Evolutionary conservation across 495 filamentous ascomycete genomes (phyloP), one percentile per base, ranked within the genome.

Genomic region (Cercophora scortea): DNA sequence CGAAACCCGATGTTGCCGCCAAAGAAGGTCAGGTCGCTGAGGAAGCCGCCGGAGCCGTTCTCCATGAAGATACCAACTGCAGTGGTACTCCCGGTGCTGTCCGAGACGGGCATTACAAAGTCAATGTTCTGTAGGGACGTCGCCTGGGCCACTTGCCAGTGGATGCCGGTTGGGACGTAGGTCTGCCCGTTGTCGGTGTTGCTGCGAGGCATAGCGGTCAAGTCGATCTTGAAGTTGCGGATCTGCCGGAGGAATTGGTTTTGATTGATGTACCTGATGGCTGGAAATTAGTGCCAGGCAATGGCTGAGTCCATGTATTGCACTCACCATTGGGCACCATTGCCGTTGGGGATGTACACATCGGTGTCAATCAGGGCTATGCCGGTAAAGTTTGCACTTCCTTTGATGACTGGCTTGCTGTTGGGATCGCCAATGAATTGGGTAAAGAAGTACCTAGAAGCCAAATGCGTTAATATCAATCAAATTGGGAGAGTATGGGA

Each of bases 211-310:
- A 85, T 79, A 11, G 71, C 77, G 38, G 81, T 88, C 32, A 89
- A 69, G 65, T 96, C 92, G 64, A 97, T 84, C 54, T 88, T 75
- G 59, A 97, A 85, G 72, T 97, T 96, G 66, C 92, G 88, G 56
- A 96, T 74, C 60, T 92, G 86, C 19, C 92, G 88, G 77, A 87
- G 95, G 77, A 97, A 97, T 73, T 95, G 93, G 78, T 95, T 97
- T n/a, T 84, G 89, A 2, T 77, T 57, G 6, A 63, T 68, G 45
- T 38, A 25, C 25, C 25, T 25, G 25, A 5, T 25, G 5, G 25
- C n/a, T 25, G 25, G 25, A 25, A 2, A 25, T 5, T 25, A 25
- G 25, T n/a, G n/a, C n/a, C n/a, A n/a, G n/a, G n/a, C n/a, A n/a
- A n/a, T n/a, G n/a, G n/a, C n/a, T n/a, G n/a, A n/a, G n/a, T n/a